phyloP scores from a whole-genome alignment of 1,284 basidiomycete species.

The Tilletia horrida region DNA sequence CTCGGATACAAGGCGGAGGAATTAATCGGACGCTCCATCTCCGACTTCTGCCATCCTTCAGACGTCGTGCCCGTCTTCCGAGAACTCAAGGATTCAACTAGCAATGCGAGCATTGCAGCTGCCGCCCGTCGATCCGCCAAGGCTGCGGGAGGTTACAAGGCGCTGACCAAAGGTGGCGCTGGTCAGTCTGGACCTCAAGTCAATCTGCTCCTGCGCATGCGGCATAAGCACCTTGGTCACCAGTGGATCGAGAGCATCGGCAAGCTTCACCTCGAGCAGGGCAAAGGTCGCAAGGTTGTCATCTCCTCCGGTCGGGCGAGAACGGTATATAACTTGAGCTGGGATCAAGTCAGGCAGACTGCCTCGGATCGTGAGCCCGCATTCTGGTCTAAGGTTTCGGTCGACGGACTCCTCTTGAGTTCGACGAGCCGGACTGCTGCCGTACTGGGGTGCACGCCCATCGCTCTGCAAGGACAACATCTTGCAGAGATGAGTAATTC shows the following conservation, averaged over 20 bases:
- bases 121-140: constrained; percentile 42
- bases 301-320: constrained; percentile 44
- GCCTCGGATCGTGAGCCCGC: constrained; percentile 31
- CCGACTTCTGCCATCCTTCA: constrained; percentile 77
- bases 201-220: constrained; percentile 48
- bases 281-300: constrained; percentile 51
- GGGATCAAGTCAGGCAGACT: constrained; percentile 38
- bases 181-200: constrained; percentile 49
- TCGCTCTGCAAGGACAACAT: constrained; percentile 37
- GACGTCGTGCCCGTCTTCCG: constrained; percentile 87
- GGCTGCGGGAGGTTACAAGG: constrained; percentile 40
- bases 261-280: constrained; percentile 50
- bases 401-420: constrained; percentile 42
- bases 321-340: constrained; percentile 45
- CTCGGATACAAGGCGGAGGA: constrained; percentile 63
- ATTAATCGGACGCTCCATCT: constrained; percentile 73
- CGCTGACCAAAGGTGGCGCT: constrained; percentile 46
- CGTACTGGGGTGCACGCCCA: constrained; percentile 32
- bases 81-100: constrained; percentile 76
- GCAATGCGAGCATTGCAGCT: constrained; percentile 53
- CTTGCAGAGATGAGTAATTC: constrained; percentile 38
- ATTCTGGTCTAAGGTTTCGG: constrained; percentile 48
- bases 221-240: constrained; percentile 42
- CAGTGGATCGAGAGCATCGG: constrained; percentile 48
- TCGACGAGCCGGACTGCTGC: constrained; percentile 33